Percentiles rank a stretch among this genome's conserved stretches.
phyloP scores from a whole-genome alignment of 108 stramenopile genomes.

The Cyclotella distinguenda region DNA sequence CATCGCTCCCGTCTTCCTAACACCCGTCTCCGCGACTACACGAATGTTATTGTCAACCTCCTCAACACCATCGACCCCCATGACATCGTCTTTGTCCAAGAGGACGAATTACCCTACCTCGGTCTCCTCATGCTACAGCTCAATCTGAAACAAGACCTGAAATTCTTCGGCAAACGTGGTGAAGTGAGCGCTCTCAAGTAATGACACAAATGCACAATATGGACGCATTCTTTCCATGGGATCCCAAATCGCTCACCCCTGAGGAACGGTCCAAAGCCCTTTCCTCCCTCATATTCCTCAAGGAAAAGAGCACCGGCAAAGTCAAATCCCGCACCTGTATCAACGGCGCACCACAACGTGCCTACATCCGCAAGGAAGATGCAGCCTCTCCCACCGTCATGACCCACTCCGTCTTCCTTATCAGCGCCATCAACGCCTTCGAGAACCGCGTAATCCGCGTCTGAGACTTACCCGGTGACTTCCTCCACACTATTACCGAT shows the following conservation, averaged over 20 bases:
- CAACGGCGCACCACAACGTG: slow-evolving; percentile 28
- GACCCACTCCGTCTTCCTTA: slow-evolving; percentile 1
- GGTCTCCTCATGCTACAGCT: not conserved
- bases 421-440: not conserved
- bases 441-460: slow-evolving; percentile 33
- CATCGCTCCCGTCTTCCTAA: no score
- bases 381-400: slow-evolving; percentile 1
- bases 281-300: slow-evolving; percentile 49
- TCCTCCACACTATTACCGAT: slow-evolving; percentile 48
- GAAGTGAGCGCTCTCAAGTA: slow-evolving; percentile 28
- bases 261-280: slow-evolving; percentile 38
- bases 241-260: slow-evolving; percentile 13
- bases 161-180: slow-evolving; percentile 39
- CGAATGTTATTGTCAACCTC: no score
- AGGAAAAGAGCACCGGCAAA: slow-evolving; percentile 38
- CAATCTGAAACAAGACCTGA: slow-evolving; percentile 26
- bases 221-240: slow-evolving; percentile 29
- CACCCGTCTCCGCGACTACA: no score
- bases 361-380: slow-evolving; percentile 7
- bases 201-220: slow-evolving; percentile 41
- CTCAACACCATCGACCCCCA: no score
- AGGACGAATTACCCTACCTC: not conserved
- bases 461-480: slow-evolving; percentile 49
- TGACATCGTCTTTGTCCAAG: not conserved
- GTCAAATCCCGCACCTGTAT: slow-evolving; percentile 39